Conservation (phyloP, 768 basidiomycete species). For the Psilocybe cyanescens region DNA sequence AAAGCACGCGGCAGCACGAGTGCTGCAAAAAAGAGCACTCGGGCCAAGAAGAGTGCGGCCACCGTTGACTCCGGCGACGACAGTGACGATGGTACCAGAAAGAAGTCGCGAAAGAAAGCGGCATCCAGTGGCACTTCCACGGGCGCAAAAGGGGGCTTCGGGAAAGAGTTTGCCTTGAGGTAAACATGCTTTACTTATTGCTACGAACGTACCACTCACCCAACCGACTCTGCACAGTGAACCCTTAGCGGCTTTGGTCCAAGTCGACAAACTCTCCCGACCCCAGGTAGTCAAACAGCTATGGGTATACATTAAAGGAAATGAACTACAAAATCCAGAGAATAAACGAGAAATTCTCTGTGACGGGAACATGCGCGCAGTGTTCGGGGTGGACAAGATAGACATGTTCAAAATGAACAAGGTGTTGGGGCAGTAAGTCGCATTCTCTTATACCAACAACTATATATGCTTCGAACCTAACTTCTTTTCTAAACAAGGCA, state of each 20-base stretch:
- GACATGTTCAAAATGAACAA: conserved; percentile 98
- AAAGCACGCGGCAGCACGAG: conserved; percentile 41
- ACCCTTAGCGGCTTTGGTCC: conserved; percentile 73
- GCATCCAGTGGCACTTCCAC: conserved; percentile 41
- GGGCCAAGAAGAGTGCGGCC: conserved; percentile 57
- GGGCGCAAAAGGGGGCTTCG: conserved; percentile 72
- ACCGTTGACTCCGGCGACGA: conserved; percentile 59
- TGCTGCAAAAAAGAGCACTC: conserved; percentile 45
- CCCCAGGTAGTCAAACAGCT: conserved; percentile 90
- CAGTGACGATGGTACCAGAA: conserved; percentile 44
- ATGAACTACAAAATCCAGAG: conserved; percentile 81
- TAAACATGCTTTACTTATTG: conserved; percentile 28
- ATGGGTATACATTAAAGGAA: conserved; percentile 86
- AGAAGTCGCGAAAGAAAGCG: conserved; percentile 40
- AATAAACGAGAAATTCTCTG: conserved; percentile 88
- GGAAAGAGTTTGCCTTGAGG: conserved; percentile 79
- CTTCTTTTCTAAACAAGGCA: conserved; percentile 19
- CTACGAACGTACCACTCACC: conserved; percentile 16
- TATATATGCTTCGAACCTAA: neutral
- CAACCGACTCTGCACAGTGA: conserved; percentile 46
- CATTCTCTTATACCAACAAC: neutral
- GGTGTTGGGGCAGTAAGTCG: conserved; percentile 71
- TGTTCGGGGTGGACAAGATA: conserved; percentile 82
- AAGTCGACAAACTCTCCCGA: conserved; percentile 71
- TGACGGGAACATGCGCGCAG: conserved; percentile 68